These are phyloP conservation scores for Excoecaria cochinchinensis DNA, from an alignment of 345 rosid genomes.

Conservation along the genomic window DNA sequence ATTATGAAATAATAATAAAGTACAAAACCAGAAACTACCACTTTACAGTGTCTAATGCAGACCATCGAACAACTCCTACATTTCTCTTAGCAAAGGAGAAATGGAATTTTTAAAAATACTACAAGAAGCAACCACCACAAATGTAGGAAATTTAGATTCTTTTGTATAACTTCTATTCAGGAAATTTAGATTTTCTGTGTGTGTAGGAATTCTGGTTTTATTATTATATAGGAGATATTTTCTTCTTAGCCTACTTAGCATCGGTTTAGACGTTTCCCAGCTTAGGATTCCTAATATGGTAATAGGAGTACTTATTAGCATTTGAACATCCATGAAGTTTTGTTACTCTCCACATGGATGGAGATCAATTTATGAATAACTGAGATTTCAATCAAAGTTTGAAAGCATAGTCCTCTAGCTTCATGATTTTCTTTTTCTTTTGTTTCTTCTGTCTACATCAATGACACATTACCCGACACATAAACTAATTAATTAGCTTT, in stretches of 20 bases:
- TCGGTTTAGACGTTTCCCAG: neutral
- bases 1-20: neutral
- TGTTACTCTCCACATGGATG: no score
- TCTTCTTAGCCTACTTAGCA: neutral
- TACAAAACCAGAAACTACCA: neutral
- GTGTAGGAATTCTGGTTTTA: neutral
- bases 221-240: neutral
- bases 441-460: neutral
- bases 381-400: no score
- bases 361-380: no score
- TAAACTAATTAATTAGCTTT: constrained; percentile 1
- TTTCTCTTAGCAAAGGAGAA: neutral
- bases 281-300: neutral
- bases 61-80: no score
- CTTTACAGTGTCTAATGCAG: neutral
- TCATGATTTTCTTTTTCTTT: neutral
- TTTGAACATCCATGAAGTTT: no score
- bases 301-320: neutral
- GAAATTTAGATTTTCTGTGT: no score
- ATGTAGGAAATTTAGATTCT: neutral
- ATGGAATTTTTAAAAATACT: neutral
- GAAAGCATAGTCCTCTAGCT: neutral
- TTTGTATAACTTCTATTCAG: neutral
- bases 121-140: neutral
- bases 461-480: no score